Evolutionary conservation across 352 stramenopile genomes (phyloP), one percentile per base, ranked within the genome.

Genomic region (Phytophthora constricta): DNA sequence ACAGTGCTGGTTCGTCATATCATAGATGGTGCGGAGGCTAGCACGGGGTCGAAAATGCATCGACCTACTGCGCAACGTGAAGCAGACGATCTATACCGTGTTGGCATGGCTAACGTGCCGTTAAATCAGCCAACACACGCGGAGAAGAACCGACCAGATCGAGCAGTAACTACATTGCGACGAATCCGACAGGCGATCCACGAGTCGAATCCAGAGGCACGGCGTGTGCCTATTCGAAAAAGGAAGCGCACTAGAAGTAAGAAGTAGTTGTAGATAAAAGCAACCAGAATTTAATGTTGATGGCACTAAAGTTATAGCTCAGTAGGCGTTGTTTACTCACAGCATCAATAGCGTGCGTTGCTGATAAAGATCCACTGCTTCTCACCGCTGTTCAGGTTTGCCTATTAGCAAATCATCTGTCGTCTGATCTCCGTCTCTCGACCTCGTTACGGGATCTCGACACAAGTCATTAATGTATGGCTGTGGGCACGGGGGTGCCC

Each of bases 171-270:
- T 0, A 55, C 43, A 5, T 22, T 55, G 31, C 45, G 33, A 0
- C 33, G 56, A 17, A 63, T 55, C 23, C 19, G 56, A 10, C 2
- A 63, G 22, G 33, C 45, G 1, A 28, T 49, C 7, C 56, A 56
- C 17, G 56, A 54, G 11, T 14, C 22, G 4, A 55, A 56, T 11
- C 56, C 56, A 20, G 7, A 54, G 17, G 33, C 45, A 41, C 45
- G 43, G 1, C 13, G 26, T 4, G 31, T 55, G 3, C 31, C 43
- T 16, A 56, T 56, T 28, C 56, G 31, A 4, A 33, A 49, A 27
- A 63, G 45, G 31, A 63, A 56, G 33, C 56, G 45, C 17, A 55
- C 33, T 10, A 62, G 27, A 52, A 52, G 37, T 50, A 57, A 65
- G 49, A 49, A 52, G 57, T 65, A 65, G 37, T 11, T 37, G 31